A percentile compares a stretch with the other conserved stretches of the same genome.
Evolutionary conservation across 495 filamentous ascomycete species (phyloP).

Genomic region (Penicillium maclennaniae): DNA sequence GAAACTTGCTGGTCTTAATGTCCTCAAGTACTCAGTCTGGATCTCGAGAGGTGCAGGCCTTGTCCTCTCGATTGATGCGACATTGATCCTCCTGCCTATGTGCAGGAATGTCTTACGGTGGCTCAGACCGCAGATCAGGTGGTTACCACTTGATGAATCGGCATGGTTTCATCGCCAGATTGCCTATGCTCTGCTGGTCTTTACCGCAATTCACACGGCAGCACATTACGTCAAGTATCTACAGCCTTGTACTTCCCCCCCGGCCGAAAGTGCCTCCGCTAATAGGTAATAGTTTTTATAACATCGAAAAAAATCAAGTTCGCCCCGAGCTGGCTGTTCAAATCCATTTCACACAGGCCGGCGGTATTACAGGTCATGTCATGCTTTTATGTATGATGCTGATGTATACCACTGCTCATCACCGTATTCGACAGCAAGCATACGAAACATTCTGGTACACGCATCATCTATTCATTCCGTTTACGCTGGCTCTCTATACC

Average conservation of each 20-base stretch:
- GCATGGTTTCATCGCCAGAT: conserved; percentile 97
- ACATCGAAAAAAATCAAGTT: conserved; percentile 83
- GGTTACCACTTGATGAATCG: conserved; percentile 88
- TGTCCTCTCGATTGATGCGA: conserved; percentile 73
- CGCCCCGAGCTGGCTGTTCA: conserved; percentile 78
- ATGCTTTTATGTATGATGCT: conserved; percentile 99
- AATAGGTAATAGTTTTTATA: conserved; percentile 70
- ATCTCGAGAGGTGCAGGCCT: conserved; percentile 90
- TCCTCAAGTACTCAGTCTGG: conserved; percentile 85
- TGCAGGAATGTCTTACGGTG: conserved; percentile 84
- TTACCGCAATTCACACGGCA: conserved; percentile 69
- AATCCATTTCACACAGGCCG: conserved; percentile 86
- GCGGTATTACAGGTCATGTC: conserved; percentile 92
- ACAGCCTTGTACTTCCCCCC: neutral
- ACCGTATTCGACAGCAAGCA: conserved; percentile 90
- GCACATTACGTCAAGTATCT: conserved; percentile 95
- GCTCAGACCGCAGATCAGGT: conserved; percentile 81
- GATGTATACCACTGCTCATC: conserved; percentile 96
- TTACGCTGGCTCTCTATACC: conserved; percentile 89
- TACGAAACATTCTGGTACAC: conserved; percentile 99
- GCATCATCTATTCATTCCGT: conserved; percentile 95
- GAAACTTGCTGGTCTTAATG: conserved; percentile 73
- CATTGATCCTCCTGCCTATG: conserved; percentile 88
- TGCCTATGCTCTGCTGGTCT: conserved; percentile 83
- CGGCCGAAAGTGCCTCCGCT: conserved; percentile 15